Evolutionary conservation across 1,139 yeast species (phyloP).

Genomic region (Wickerhamomyces sp.): DNA sequence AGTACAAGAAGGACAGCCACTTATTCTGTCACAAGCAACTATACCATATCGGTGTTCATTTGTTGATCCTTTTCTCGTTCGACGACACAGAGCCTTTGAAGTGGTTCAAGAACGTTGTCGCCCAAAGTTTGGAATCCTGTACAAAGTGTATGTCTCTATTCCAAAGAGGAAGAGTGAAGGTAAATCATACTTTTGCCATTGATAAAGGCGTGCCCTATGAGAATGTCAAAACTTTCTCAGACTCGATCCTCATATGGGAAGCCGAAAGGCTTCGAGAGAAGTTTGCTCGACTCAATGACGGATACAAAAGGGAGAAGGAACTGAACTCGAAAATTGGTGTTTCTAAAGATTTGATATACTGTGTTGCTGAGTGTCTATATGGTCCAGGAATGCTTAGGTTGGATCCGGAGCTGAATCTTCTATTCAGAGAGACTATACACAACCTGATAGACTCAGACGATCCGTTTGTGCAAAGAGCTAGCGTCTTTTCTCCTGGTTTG

Average conservation of each 20-base stretch:
- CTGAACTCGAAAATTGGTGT: constrained; percentile 16
- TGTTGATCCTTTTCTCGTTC: constrained; percentile 56
- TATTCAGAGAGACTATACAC: constrained; percentile 30
- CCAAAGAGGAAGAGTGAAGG: constrained; percentile 45
- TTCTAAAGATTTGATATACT: constrained; percentile 26
- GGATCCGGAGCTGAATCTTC: constrained; percentile 28
- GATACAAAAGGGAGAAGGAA: constrained; percentile 10
- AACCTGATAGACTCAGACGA: constrained; percentile 24
- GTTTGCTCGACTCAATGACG: constrained; percentile 24
- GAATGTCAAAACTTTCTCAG: constrained; percentile 46
- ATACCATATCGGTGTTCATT: constrained; percentile 45
- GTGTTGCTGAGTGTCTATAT: constrained; percentile 41
- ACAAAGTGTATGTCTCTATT: constrained; percentile 46
- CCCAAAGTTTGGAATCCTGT: constrained; percentile 40
- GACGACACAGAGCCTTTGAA: constrained; percentile 39
- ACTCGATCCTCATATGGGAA: constrained; percentile 52
- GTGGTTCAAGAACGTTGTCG: constrained; percentile 39
- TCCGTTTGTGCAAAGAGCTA: constrained; percentile 20
- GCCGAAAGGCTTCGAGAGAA: constrained; percentile 29
- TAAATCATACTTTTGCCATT: constrained; percentile 47
- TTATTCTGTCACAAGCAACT: constrained; percentile 52
- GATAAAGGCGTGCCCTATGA: constrained; percentile 43
- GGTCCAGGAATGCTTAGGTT: constrained; percentile 46
- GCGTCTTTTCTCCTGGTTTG: constrained; percentile 39
- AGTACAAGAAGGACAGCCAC: constrained; percentile 29